Evolutionary conservation across 768 basidiomycete genomes (phyloP).

Genomic region (Crassisporium funariophilum): DNA sequence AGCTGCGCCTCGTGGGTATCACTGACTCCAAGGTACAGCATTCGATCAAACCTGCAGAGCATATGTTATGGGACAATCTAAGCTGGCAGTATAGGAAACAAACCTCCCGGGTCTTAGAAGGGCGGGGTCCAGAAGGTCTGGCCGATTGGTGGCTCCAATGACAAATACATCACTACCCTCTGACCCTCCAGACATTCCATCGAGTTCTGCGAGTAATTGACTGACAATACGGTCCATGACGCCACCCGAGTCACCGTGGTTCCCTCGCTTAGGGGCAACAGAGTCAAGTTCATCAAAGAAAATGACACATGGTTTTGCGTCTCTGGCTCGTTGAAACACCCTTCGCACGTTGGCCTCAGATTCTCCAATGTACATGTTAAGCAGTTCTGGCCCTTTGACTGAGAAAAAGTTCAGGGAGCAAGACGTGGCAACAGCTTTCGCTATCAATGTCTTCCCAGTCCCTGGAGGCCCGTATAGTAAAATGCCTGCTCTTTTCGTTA

Average conservation of each 20-base stretch:
- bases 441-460: slow-evolving; percentile 93
- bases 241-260: slow-evolving; percentile 94
- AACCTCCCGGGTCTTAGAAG: slow-evolving; percentile 86
- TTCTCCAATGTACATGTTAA: slow-evolving; percentile 99
- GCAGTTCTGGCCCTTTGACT: slow-evolving; percentile 93
- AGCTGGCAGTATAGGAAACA: not conserved
- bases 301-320: slow-evolving; percentile 92
- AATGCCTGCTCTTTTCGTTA: slow-evolving; percentile 55
- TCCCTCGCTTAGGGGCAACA: slow-evolving; percentile 91
- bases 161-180: slow-evolving; percentile 82
- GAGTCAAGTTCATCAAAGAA: slow-evolving; percentile 98
- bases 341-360: slow-evolving; percentile 96
- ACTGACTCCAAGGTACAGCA: slow-evolving; percentile 95
- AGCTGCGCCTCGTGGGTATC: slow-evolving; percentile 83
- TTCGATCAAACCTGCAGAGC: slow-evolving; percentile 81
- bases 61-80: not conserved
- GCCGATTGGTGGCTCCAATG: slow-evolving; percentile 94
- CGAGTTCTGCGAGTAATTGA: slow-evolving; percentile 90
- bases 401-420: slow-evolving; percentile 96
- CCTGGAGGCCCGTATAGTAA: slow-evolving; percentile 94
- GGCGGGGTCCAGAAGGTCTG: slow-evolving; percentile 89
- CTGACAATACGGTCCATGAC: slow-evolving; percentile 99
- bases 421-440: slow-evolving; percentile 95
- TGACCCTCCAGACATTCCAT: slow-evolving; percentile 76
- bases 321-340: slow-evolving; percentile 88